These are phyloP conservation scores for Pogostemon cablin DNA, from an alignment of 257 asterid genomes.

Conservation along the genomic window DNA sequence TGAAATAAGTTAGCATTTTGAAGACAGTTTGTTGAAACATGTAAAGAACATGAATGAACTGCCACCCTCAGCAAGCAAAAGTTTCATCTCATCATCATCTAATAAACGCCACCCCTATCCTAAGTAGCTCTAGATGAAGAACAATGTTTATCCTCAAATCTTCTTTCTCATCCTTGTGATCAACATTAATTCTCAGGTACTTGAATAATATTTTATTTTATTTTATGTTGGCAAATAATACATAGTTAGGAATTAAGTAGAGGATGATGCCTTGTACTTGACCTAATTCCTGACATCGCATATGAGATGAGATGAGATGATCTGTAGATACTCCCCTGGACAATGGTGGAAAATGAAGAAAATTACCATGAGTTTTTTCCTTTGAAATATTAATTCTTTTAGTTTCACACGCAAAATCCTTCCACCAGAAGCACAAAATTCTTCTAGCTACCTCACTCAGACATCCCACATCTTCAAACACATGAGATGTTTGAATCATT, in stretches of 20 bases:
- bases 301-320: constrained; percentile 21
- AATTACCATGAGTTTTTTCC: constrained; percentile 18
- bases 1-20: constrained; percentile 31
- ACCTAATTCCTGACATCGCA: constrained; percentile 33
- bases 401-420: constrained; percentile 16
- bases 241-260: no score
- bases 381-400: neutral
- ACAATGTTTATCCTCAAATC: constrained; percentile 11
- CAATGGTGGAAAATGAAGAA: neutral
- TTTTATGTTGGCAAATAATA: no score
- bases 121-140: constrained; percentile 18
- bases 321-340: constrained; percentile 6
- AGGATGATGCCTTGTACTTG: neutral
- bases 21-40: constrained; percentile 60
- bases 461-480: constrained; percentile 41
- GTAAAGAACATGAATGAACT: constrained; percentile 62
- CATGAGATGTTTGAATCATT: constrained; percentile 39
- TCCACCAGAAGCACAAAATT: constrained; percentile 7
- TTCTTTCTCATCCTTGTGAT: no score
- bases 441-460: constrained; percentile 7
- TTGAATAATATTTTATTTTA: no score
- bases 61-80: constrained; percentile 46
- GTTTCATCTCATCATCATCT: constrained; percentile 35
- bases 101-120: constrained; percentile 30
- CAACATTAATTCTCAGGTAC: no score